These are phyloP conservation scores for Venturia nashicola DNA, from an alignment of 2,329 filamentous ascomycete species.

Conservation along the genomic window DNA sequence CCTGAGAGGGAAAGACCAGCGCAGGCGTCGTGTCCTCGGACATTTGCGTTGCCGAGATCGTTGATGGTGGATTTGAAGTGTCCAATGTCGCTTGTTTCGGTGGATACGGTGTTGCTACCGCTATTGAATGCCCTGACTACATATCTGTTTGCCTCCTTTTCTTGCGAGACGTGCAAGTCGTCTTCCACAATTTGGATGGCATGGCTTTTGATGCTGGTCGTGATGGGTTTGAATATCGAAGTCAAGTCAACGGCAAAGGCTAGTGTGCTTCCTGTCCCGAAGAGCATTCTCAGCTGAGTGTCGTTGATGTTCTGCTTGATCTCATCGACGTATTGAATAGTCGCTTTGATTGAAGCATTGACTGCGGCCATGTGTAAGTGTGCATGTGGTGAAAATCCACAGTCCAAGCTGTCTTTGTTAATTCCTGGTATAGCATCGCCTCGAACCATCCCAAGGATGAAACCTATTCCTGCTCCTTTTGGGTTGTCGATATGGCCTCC, in stretches of 20 bases:
- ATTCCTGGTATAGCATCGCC: not conserved
- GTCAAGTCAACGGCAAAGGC: not conserved
- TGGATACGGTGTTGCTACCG: not conserved
- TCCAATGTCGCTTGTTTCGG: not conserved
- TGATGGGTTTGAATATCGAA: not conserved
- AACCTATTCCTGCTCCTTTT: not conserved
- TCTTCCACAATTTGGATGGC: not conserved
- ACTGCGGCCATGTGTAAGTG: not conserved
- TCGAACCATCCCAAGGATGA: not conserved
- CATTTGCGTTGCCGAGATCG: not conserved
- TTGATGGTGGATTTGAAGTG: not conserved
- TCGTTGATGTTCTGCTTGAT: not conserved
- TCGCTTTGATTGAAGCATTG: not conserved
- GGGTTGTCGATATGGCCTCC: conserved; percentile 1
- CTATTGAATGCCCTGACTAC: not conserved
- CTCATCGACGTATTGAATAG: not conserved
- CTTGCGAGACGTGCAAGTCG: not conserved
- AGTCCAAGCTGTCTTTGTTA: conserved; percentile 4
- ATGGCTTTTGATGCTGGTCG: not conserved
- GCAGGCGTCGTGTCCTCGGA: not conserved
- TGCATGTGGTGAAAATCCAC: not conserved
- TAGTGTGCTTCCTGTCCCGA: not conserved
- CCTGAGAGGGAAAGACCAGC: not conserved
- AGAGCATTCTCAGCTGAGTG: not conserved
- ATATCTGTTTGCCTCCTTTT: not conserved